These are phyloP conservation scores for Erigeron philadelphicus DNA, from an alignment of 140 eudicot species.

Conservation along the genomic window DNA sequence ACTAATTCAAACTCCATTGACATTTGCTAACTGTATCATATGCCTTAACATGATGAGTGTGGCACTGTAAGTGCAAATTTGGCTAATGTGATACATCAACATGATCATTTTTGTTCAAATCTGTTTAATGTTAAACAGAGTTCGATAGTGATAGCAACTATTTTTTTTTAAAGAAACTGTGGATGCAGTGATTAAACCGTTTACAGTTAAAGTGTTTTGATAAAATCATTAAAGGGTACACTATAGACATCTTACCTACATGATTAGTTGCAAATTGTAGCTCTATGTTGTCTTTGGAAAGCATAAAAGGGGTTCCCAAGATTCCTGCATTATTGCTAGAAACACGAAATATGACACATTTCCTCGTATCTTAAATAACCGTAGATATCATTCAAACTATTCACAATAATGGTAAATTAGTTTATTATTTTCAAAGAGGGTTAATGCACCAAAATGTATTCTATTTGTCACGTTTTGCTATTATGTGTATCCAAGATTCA, in stretches of 20 bases:
- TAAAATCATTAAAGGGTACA: not conserved
- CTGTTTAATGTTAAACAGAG: not conserved
- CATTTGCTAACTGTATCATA: not conserved
- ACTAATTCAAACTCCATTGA: not conserved
- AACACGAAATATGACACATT: not conserved
- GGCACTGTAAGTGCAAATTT: not conserved
- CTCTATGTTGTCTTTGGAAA: conserved; percentile 63
- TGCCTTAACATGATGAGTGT: not conserved
- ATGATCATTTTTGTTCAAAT: not conserved
- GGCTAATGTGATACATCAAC: not conserved
- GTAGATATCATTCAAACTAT: not conserved
- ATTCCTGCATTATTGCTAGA: conserved; percentile 67
- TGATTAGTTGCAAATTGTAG: conserved; percentile 72
- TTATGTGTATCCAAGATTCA: no score
- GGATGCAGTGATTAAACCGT: not conserved
- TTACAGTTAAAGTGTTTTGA: not conserved
- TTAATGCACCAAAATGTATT: no score
- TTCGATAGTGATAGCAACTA: not conserved
- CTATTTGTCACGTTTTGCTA: no score
- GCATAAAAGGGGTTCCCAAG: conserved; percentile 57
- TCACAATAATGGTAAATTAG: not conserved
- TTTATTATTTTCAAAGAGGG: no score
- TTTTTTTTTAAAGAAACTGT: not conserved
- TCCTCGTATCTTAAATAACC: no score
- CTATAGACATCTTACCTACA: conserved; percentile 38